Evolutionary conservation across 2,329 filamentous ascomycete species (phyloP).

Genomic region (Cladosporium sp.): DNA sequence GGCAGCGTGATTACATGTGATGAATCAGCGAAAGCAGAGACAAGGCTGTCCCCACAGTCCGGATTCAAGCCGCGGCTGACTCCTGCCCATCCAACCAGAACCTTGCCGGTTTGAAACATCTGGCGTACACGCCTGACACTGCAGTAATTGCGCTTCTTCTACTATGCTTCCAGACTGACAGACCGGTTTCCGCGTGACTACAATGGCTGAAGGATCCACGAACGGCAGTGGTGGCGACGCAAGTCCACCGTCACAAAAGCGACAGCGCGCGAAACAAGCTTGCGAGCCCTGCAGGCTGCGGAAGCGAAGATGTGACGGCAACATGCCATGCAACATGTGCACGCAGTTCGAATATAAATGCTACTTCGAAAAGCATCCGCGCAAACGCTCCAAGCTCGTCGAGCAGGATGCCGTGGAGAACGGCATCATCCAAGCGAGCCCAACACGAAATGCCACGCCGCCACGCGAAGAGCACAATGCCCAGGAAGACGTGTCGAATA

Average conservation of each 20-base stretch:
- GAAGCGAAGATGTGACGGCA: slow-evolving; percentile 55
- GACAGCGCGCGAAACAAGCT: slow-evolving; percentile 32
- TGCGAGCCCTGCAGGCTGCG: slow-evolving; percentile 50
- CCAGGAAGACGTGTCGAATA: slow-evolving; percentile 27
- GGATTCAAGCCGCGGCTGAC: neutral
- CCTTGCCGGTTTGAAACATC: slow-evolving; percentile 1
- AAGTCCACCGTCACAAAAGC: slow-evolving; percentile 24
- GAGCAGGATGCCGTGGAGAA: slow-evolving; percentile 23
- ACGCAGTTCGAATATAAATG: slow-evolving; percentile 52
- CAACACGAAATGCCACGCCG: slow-evolving; percentile 14
- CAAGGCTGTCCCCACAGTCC: neutral
- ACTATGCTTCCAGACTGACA: slow-evolving; percentile 5
- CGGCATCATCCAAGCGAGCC: slow-evolving; percentile 14
- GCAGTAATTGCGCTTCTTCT: neutral
- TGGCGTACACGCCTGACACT: neutral
- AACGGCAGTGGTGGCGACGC: slow-evolving; percentile 6
- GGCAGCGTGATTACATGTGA: no score
- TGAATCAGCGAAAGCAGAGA: neutral
- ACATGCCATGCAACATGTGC: slow-evolving; percentile 51
- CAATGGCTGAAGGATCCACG: slow-evolving; percentile 7
- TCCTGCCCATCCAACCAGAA: slow-evolving; percentile 8
- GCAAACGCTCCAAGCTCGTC: slow-evolving; percentile 31
- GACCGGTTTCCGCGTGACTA: neutral
- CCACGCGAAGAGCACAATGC: slow-evolving; percentile 18
- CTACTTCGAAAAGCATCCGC: slow-evolving; percentile 40